Evolutionary conservation across 1,284 basidiomycete species (phyloP).

Genomic region (Meripilus lineatus): DNA sequence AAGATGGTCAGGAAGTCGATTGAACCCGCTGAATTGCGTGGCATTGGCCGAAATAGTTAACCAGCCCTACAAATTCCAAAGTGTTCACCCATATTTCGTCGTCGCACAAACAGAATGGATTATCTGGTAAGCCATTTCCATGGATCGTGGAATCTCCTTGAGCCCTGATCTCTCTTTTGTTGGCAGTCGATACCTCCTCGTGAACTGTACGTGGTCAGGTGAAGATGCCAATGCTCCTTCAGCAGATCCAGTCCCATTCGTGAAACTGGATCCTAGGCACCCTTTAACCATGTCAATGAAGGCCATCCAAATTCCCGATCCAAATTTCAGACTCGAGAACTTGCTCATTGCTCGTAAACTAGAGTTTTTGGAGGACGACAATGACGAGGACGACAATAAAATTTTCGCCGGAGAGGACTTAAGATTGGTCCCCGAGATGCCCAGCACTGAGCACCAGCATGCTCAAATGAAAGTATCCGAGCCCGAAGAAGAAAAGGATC

Average conservation of each 20-base stretch:
- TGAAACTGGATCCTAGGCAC: constrained; percentile 35
- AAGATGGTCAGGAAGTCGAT: constrained; percentile 44
- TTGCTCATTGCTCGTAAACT: constrained; percentile 35
- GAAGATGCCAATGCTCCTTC: neutral
- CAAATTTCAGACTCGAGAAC: constrained; percentile 42
- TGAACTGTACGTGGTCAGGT: constrained; percentile 28
- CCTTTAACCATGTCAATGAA: constrained; percentile 19
- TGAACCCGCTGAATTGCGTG: constrained; percentile 39
- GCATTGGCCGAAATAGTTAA: constrained; percentile 62
- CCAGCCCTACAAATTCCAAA: constrained; percentile 44
- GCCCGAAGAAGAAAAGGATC: constrained; percentile 29
- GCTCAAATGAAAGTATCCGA: neutral
- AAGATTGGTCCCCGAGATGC: neutral
- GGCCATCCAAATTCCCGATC: constrained; percentile 47
- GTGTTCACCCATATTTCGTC: constrained; percentile 46
- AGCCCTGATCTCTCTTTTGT: too few relatives aligned
- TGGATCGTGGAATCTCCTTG: too few relatives aligned
- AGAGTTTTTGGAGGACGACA: constrained; percentile 34
- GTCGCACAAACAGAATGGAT: constrained; percentile 59
- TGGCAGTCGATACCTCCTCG: constrained; percentile 58
- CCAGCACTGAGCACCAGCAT: too few relatives aligned
- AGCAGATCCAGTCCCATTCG: constrained; percentile 30
- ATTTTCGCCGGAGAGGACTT: constrained; percentile 31
- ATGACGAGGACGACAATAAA: constrained; percentile 44
- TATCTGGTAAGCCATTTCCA: constrained; percentile 58